Base-by-base conservation (phyloP, 371 early-diverging fungal species). In the Mycotypha africana region DNA sequence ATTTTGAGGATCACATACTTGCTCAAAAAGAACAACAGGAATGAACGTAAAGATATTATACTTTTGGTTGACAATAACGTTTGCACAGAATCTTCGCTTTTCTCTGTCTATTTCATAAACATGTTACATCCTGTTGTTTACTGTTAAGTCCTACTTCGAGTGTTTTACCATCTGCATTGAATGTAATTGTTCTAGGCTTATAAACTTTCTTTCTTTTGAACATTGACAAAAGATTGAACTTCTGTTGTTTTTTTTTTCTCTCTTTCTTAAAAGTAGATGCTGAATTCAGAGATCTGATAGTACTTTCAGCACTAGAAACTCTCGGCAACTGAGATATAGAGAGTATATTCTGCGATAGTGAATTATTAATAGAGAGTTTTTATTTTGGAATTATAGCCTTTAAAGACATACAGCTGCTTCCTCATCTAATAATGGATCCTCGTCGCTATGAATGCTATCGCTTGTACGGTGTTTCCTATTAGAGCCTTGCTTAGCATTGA, bases 21-120 rank as follows among this genome's bases (percentile, higher is more conserved):
- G 99, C 58, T 97, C 92, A 60, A 84, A 90, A 17, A 98, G 76
- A 3, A 99, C 94, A 23, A 90, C 41, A 2, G 95, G 93, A 30
- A 98, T 39, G 63, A 99, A 99, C 1, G 91, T 89, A 34, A 91
- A 53, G 11, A 91, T 38, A 49, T 81, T 91, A 79, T 99, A 99
- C 67, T 97, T 98, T 76, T 97, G 97, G 67, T 99, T 99, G 41
- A 87, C 67, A 24, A 98, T 88, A 32, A 88, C 78, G 65, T 99
- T 99, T 14, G 88, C 84, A 22, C 88, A 65, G 61, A 73, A 88
- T 49, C 62, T 72, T 24, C 64, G 69, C 55, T 80, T 79, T 45
- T 70, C 64, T 50, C 76, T 76, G 47, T 72, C 78, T 81, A 46
- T 31, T 16, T 11, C 4, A 17, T 12, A 39, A 21, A 2, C 17